A percentile compares a stretch with the other conserved stretches of the same genome.
Conservation (phyloP, 305 asterid genomes). For the Fraxinus nigra region DNA sequence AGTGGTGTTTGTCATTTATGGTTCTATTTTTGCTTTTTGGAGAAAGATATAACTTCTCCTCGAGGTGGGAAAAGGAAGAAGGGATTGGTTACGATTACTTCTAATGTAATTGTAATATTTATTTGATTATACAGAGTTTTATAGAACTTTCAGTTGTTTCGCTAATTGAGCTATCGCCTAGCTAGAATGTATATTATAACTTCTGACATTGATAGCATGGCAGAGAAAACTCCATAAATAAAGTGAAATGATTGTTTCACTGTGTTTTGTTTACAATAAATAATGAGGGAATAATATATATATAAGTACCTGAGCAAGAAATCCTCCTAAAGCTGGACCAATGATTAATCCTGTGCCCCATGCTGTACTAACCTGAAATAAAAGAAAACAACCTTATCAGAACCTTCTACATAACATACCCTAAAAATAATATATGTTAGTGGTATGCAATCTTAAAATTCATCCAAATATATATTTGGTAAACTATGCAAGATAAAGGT, state of each 20-base stretch:
- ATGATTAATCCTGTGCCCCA: conserved; percentile 69
- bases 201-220: background rate
- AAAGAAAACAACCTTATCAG: background rate
- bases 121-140: background rate
- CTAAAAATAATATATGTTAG: background rate
- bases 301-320: conserved; percentile 43
- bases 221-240: background rate
- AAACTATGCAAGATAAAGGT: background rate
- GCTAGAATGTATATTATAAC: background rate
- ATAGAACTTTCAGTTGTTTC: background rate
- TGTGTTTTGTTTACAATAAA: background rate
- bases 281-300: background rate
- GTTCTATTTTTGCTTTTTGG: background rate
- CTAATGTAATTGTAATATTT: background rate
- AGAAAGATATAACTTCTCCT: background rate
- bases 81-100: background rate
- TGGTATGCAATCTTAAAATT: background rate
- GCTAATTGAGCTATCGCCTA: background rate
- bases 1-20: background rate
- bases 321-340: conserved; percentile 90
- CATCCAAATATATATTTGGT: background rate
- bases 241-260: background rate
- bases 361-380: conserved; percentile 35
- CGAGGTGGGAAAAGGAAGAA: background rate
- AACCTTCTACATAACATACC: background rate